These are phyloP conservation scores for Cercospora sesami DNA, from an alignment of 2,329 filamentous ascomycete species.

Conservation along the genomic window DNA sequence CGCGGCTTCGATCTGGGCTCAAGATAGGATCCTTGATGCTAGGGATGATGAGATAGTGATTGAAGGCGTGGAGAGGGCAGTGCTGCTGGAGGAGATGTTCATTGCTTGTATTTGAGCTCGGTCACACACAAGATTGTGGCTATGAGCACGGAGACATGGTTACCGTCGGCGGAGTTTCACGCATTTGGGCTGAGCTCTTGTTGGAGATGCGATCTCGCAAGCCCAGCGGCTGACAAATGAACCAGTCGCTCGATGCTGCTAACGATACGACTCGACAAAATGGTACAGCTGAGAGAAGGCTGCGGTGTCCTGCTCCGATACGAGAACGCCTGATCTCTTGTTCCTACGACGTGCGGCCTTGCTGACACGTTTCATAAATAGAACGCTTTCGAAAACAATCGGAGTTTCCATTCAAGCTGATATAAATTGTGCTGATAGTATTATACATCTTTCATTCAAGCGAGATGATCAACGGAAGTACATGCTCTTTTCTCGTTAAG, in stretches of 20 bases:
- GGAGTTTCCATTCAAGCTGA: background rate
- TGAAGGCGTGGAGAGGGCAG: background rate
- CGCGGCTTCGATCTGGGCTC: background rate
- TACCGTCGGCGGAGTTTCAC: background rate
- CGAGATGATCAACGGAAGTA: background rate
- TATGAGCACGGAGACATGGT: background rate
- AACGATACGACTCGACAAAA: background rate
- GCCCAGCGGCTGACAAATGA: background rate
- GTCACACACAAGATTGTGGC: background rate
- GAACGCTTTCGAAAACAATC: background rate
- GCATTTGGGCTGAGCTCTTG: background rate
- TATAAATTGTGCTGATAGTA: background rate
- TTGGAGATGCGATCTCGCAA: background rate
- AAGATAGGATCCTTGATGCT: background rate
- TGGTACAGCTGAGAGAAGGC: background rate
- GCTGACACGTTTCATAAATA: background rate
- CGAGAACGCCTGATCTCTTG: background rate
- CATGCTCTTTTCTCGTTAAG: background rate
- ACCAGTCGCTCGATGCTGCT: background rate
- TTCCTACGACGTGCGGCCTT: background rate
- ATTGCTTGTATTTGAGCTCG: background rate
- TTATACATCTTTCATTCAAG: background rate
- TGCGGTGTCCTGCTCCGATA: background rate
- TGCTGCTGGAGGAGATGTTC: background rate
- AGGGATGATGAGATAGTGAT: background rate